Percentiles rank a stretch among this genome's conserved stretches.
phyloP scores from a whole-genome alignment of 305 asterid species.

The Fraxinus ornus region DNA sequence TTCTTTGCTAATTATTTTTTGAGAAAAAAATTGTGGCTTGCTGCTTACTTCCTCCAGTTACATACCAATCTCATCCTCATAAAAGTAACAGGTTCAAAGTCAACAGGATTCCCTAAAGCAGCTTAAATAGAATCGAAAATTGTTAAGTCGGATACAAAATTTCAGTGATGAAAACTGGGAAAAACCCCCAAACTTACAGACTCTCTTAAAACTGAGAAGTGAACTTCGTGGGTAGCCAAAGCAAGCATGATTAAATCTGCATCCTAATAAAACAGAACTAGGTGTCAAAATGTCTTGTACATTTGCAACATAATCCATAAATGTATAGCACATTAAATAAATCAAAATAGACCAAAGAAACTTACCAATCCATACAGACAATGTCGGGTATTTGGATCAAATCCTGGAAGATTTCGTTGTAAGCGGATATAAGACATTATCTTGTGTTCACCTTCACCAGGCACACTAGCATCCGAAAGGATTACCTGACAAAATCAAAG shows the following conservation, averaged over 20 bases:
- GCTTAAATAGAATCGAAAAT: not conserved
- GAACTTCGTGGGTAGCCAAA: constrained; percentile 57
- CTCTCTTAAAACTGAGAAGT: constrained; percentile 61
- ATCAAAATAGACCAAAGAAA: constrained; percentile 21
- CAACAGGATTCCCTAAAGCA: not conserved
- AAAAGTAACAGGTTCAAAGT: not conserved
- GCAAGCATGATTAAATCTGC: constrained; percentile 67
- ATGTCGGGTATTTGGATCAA: constrained; percentile 57
- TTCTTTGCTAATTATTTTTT: not conserved
- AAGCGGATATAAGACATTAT: constrained; percentile 58
- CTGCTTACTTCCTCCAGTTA: not conserved
- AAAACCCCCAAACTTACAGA: constrained; percentile 8
- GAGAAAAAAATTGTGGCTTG: not conserved
- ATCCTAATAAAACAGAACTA: constrained; percentile 36
- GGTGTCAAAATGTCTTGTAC: constrained; percentile 8
- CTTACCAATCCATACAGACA: constrained; percentile 60
- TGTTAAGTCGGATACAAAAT: constrained; percentile 3
- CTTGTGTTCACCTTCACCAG: constrained; percentile 70
- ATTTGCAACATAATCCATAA: constrained; percentile 5
- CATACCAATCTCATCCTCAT: not conserved
- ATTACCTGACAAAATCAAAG: constrained; percentile 43
- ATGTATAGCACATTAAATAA: not conserved
- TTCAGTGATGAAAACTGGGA: constrained; percentile 8
- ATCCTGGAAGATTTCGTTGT: constrained; percentile 62
- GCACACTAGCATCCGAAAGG: constrained; percentile 63